These are phyloP conservation scores for Podaxis pistillaris DNA, from an alignment of 768 basidiomycete species.

Conservation along the genomic window DNA sequence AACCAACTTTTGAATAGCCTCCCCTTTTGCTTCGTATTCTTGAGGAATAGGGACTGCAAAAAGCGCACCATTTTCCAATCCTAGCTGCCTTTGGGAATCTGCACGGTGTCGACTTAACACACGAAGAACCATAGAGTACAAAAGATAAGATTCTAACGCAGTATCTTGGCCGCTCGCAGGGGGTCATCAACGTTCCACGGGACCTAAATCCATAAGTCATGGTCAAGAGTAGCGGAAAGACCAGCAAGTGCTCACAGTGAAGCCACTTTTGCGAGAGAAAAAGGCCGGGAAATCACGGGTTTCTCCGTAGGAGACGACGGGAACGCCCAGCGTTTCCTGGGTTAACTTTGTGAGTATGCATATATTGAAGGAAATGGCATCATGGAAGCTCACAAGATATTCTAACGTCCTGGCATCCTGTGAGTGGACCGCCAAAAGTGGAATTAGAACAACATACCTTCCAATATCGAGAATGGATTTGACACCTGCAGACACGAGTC, in stretches of 20 bases:
- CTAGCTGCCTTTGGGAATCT: slow-evolving; percentile 74
- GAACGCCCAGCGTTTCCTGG: slow-evolving; percentile 94
- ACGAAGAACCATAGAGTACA: not conserved
- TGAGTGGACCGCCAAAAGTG: not conserved
- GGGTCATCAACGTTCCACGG: slow-evolving; percentile 77
- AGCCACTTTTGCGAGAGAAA: slow-evolving; percentile 82
- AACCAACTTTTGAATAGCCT: slow-evolving; percentile 69
- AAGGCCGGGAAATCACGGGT: slow-evolving; percentile 92
- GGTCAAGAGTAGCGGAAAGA: not conserved
- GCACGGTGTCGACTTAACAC: not conserved
- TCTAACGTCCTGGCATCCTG: slow-evolving; percentile 62
- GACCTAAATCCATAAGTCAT: slow-evolving; percentile 44
- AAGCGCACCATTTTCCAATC: slow-evolving; percentile 72
- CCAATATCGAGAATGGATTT: slow-evolving; percentile 96
- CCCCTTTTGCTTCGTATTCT: slow-evolving; percentile 65
- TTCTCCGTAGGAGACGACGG: slow-evolving; percentile 76
- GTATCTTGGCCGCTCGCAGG: slow-evolving; percentile 63
- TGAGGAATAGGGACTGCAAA: slow-evolving; percentile 91
- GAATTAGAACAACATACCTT: slow-evolving; percentile 38
- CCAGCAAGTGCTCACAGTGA: slow-evolving; percentile 47
- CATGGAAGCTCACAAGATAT: slow-evolving; percentile 53
- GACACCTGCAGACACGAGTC: slow-evolving; percentile 88
- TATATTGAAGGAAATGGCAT: not conserved
- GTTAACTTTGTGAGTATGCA: not conserved
- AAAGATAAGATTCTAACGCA: slow-evolving; percentile 49